Conservation (phyloP, 768 basidiomycete genomes). For the Lyophyllum shimeji region DNA sequence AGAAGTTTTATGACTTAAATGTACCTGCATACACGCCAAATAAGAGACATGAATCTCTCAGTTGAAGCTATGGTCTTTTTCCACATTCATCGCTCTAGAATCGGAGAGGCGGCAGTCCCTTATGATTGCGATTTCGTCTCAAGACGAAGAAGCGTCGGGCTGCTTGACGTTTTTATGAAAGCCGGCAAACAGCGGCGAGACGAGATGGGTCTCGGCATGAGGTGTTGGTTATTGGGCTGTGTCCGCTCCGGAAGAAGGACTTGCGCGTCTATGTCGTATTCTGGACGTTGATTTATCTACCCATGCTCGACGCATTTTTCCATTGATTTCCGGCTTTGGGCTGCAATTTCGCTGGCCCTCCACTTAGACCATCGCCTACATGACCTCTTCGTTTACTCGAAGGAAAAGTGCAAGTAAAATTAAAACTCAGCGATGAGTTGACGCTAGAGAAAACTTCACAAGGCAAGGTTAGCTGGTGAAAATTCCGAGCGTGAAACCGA, state of each 20-base stretch:
- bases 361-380: not conserved
- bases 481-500: no score
- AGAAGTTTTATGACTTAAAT: constrained; percentile 9
- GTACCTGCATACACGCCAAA: constrained; percentile 12
- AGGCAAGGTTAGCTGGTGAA: not conserved
- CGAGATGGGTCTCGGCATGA: constrained; percentile 8
- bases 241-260: not conserved
- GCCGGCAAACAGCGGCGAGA: constrained; percentile 1
- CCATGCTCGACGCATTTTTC: not conserved
- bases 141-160: constrained; percentile 7
- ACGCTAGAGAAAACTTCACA: no score
- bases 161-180: not conserved
- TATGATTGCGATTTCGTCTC: not conserved
- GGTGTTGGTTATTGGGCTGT: not conserved
- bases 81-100: not conserved
- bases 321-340: not conserved
- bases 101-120: not conserved
- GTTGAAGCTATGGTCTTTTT: not conserved
- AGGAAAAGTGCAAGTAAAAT: not conserved
- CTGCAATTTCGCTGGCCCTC: not conserved
- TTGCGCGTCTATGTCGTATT: not conserved
- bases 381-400: not conserved
- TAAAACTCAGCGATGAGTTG: constrained; percentile 1
- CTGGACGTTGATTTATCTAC: not conserved
- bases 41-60: not conserved